phyloP scores from a whole-genome alignment of 805 yeast species.

The Saturnispora hagleri region DNA sequence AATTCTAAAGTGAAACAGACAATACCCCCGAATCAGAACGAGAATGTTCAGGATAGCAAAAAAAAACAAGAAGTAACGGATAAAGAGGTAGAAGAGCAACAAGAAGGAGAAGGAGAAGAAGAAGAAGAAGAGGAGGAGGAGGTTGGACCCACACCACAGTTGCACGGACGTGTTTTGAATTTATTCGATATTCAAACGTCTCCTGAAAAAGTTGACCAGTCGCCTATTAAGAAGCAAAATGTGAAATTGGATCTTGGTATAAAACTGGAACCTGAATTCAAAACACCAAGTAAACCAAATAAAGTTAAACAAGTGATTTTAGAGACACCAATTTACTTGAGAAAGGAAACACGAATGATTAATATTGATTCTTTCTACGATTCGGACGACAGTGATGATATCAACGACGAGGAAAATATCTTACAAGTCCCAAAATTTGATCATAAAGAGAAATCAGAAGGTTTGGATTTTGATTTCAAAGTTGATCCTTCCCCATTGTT shows the following conservation, averaged over 20 bases:
- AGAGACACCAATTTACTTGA: background rate
- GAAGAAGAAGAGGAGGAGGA: conserved; percentile 25
- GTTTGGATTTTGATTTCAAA: background rate
- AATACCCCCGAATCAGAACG: background rate
- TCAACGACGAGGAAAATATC: background rate
- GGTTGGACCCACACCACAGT: conserved; percentile 83
- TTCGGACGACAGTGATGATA: background rate
- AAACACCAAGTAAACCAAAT: conserved; percentile 13
- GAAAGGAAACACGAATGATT: background rate
- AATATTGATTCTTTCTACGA: background rate
- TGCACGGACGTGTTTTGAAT: conserved; percentile 66
- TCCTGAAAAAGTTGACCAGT: background rate
- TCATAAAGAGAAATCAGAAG: background rate
- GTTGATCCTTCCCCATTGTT: conserved; percentile 11
- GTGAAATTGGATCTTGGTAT: background rate
- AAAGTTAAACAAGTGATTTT: background rate
- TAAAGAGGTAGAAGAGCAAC: conserved; percentile 8
- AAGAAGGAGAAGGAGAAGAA: conserved; percentile 11
- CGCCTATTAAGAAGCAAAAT: background rate
- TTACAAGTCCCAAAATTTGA: background rate
- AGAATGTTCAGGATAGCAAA: background rate
- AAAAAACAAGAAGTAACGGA: background rate
- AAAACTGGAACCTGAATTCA: background rate
- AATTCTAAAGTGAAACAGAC: background rate
- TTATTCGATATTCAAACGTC: conserved; percentile 31